Percentiles rank a stretch among this genome's conserved stretches.
Conservation (phyloP, 1,284 basidiomycete genomes). For the Mixia osmundae region DNA sequence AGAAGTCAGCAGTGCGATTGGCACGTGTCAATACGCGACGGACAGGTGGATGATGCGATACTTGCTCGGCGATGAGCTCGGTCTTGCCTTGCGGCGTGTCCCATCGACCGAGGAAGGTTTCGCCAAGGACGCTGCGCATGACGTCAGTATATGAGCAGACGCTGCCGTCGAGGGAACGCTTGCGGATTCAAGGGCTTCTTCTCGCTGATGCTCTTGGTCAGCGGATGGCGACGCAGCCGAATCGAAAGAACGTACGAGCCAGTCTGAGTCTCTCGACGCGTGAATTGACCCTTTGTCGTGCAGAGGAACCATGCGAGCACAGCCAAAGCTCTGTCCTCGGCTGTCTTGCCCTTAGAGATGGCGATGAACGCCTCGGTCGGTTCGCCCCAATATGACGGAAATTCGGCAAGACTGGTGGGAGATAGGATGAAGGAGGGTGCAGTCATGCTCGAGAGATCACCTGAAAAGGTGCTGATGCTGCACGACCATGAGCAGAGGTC, state of each 20-base stretch:
- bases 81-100: slow-evolving; percentile 53
- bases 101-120: slow-evolving; percentile 78
- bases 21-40: slow-evolving; percentile 1
- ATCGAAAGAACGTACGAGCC: slow-evolving; percentile 6
- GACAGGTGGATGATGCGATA: slow-evolving; percentile 58
- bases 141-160: too few relatives aligned
- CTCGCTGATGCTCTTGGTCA: too few relatives aligned
- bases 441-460: slow-evolving; percentile 79
- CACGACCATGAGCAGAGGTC: slow-evolving; percentile 2
- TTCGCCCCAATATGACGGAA: slow-evolving; percentile 74
- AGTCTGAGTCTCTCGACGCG: slow-evolving; percentile 17
- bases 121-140: slow-evolving; percentile 27
- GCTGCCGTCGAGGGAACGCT: too few relatives aligned
- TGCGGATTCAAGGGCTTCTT: slow-evolving; percentile 45
- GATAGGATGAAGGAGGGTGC: slow-evolving; percentile 41
- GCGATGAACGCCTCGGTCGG: slow-evolving; percentile 58
- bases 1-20: background rate
- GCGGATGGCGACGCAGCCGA: slow-evolving; percentile 5
- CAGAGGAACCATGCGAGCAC: slow-evolving; percentile 81
- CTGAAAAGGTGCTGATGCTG: slow-evolving; percentile 59
- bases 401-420: slow-evolving; percentile 33
- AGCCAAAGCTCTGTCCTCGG: slow-evolving; percentile 44
- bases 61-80: slow-evolving; percentile 86
- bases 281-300: slow-evolving; percentile 16
- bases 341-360: slow-evolving; percentile 48